Evolutionary conservation across 352 stramenopile genomes (phyloP).

Genomic region (Phytophthora multivora): DNA sequence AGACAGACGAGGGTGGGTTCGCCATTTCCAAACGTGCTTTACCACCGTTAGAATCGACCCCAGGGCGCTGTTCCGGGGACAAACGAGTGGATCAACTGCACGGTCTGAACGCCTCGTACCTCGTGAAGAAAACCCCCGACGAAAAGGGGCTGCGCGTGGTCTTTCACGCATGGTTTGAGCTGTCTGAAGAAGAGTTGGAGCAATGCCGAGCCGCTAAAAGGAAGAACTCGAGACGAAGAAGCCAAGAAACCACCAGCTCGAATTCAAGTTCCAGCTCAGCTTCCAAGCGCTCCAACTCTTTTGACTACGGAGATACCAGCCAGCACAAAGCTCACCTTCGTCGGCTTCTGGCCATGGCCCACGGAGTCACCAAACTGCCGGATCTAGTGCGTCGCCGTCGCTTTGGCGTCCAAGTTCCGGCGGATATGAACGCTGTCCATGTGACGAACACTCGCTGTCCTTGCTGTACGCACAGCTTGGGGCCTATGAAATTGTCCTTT

Average conservation of each 20-base stretch:
- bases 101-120: slow-evolving; percentile 25
- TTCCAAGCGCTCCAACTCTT: slow-evolving; percentile 3
- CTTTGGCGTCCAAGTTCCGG: slow-evolving; percentile 56
- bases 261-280: not conserved
- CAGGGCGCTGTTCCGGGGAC: slow-evolving; percentile 6
- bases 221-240: slow-evolving; percentile 18
- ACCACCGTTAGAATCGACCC: slow-evolving; percentile 5
- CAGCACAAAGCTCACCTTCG: slow-evolving; percentile 19
- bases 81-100: slow-evolving; percentile 24
- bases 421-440: slow-evolving; percentile 36
- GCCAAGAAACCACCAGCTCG: slow-evolving; percentile 1
- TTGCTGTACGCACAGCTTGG: slow-evolving; percentile 56
- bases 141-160: slow-evolving; percentile 20
- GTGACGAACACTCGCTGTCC: slow-evolving; percentile 54
- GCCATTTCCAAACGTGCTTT: slow-evolving; percentile 26
- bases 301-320: slow-evolving; percentile 4
- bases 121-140: slow-evolving; percentile 17
- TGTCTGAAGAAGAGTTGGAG: slow-evolving; percentile 1
- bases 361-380: slow-evolving; percentile 38
- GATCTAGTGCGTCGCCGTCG: slow-evolving; percentile 55
- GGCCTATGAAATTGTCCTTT: slow-evolving; percentile 16
- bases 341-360: slow-evolving; percentile 36
- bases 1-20: slow-evolving; percentile 18
- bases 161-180: slow-evolving; percentile 31
- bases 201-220: slow-evolving; percentile 2